Conservation (phyloP, 1,284 basidiomycete species). For the Ustilago xerochloae region DNA sequence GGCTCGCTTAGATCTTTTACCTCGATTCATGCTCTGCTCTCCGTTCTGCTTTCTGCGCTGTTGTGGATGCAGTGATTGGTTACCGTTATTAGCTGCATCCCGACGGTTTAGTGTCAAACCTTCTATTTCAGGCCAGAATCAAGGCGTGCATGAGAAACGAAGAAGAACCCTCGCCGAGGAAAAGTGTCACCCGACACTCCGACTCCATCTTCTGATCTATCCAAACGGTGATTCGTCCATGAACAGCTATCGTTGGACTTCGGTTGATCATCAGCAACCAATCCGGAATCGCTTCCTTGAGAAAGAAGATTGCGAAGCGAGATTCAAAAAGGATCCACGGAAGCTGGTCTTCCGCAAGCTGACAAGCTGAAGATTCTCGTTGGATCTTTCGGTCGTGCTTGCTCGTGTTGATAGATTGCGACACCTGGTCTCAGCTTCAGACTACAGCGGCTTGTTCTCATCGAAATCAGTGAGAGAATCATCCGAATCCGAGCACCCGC, state of each 20-base stretch:
- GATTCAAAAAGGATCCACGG: too few relatives aligned
- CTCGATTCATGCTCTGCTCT: neutral
- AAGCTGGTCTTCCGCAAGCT: conserved; percentile 7
- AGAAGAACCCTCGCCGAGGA: neutral
- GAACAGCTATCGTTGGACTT: neutral
- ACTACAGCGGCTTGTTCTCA: too few relatives aligned
- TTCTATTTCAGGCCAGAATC: neutral
- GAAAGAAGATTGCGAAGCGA: too few relatives aligned
- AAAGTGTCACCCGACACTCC: conserved; percentile 3
- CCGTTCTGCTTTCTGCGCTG: neutral
- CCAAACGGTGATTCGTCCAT: neutral
- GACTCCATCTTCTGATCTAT: neutral
- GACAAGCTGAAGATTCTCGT: neutral
- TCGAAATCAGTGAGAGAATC: too few relatives aligned
- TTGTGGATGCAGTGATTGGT: neutral
- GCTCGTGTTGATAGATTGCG: too few relatives aligned
- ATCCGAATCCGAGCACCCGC: too few relatives aligned
- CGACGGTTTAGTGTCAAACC: neutral
- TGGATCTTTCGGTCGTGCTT: neutral
- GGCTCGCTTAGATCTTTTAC: conserved; percentile 16
- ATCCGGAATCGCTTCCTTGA: neutral
- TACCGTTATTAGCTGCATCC: too few relatives aligned
- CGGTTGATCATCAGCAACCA: neutral
- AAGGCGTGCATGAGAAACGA: neutral
- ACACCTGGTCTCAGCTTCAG: too few relatives aligned